Evolutionary conservation across 2,329 filamentous ascomycete genomes (phyloP), one percentile per base, ranked within the genome.

Genomic region (Salinomyces thailandicus): DNA sequence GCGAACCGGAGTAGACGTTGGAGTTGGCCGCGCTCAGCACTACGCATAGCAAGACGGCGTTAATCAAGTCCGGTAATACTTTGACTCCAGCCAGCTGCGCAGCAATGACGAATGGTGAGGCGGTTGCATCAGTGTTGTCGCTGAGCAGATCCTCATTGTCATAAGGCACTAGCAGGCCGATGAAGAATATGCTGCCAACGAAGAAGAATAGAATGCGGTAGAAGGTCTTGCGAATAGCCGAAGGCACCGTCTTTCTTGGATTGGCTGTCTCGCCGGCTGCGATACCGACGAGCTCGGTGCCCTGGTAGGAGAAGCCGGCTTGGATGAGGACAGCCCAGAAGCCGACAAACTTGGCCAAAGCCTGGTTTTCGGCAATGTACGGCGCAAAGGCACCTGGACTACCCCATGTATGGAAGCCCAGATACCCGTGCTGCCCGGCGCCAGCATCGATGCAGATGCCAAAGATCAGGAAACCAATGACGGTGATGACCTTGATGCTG

Each of bases 11-110:
- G 55, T 81, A 83, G 36, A 74, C 68, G 49, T 75, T 75, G 11
- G 74, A 79, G 58, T 82, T 82, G 0, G 79, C 79, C 0, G 79
- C 79, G 17, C 74, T 79, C 46, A 78, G 75, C 3, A 78, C 77
- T 0, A 79, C 75, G 0, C 75, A 77, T 13, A 85, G 63, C 30
- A 86, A 70, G 57, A 83, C 70, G 9, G 77, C 79, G 50, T 86
- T 85, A 58, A 85, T 75, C 22, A 85, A 64, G 29, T 67, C 68
- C 15, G 77, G 76, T 8, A 83, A 66, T 2, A 69, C 70, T 1
- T 57, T 52, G 29, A 84, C 72, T 30, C 75, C 73, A 5, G 76
- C 75, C 39, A 75, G 65, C 42, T 72, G 61, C 41, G 77, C 75
- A 16, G 73, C 72, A 45, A 83, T 73, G 41, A 83, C 78, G 50